Percentiles rank a stretch among this genome's conserved stretches.
Conservation (phyloP, 257 asterid genomes). For the Solanum clarkiae region DNA sequence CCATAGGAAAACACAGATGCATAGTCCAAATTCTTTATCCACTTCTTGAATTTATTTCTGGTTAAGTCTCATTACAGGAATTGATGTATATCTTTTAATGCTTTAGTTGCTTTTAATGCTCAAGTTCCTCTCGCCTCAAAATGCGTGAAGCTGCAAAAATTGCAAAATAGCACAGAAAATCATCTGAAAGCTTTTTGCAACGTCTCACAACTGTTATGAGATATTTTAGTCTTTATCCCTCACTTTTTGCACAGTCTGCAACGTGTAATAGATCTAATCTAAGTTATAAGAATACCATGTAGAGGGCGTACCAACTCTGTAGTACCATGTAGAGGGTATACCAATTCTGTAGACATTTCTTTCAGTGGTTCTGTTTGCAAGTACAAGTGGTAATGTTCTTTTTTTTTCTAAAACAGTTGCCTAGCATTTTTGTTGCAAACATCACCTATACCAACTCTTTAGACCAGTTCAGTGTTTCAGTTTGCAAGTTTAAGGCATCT, state of each 20-base stretch:
- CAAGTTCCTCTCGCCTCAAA: background rate
- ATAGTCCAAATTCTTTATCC: background rate
- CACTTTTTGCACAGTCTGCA: background rate
- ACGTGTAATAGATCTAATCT: background rate
- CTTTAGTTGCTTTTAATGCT: background rate
- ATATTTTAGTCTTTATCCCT: background rate
- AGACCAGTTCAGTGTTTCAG: background rate
- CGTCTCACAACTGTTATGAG: background rate
- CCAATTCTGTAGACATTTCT: background rate
- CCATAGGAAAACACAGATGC: background rate
- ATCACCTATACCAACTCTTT: background rate
- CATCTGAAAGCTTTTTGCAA: background rate
- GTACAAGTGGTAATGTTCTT: background rate
- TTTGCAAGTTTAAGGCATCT: background rate
- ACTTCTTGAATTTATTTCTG: background rate
- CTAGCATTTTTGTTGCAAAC: background rate
- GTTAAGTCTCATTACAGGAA: background rate
- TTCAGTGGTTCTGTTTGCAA: background rate
- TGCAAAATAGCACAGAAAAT: background rate
- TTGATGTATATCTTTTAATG: background rate
- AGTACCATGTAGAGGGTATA: background rate
- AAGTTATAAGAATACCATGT: background rate
- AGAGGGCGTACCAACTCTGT: background rate
- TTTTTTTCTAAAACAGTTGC: background rate
- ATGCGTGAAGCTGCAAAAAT: background rate